Conservation (phyloP, 441 rosid genomes). For the Mallotus japonicus region DNA sequence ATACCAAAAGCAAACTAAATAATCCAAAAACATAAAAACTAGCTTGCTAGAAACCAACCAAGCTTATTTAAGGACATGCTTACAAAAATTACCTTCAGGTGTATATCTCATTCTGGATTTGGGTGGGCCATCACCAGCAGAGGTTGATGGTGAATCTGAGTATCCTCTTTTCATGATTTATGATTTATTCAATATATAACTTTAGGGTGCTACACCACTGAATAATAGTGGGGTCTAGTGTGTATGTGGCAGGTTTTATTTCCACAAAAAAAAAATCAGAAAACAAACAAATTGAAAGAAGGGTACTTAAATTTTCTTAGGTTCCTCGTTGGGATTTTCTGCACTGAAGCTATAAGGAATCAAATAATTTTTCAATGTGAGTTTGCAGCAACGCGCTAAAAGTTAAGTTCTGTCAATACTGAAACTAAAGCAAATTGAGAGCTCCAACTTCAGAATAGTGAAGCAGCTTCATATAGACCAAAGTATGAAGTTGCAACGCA, state of each 20-base stretch:
- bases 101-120: constrained; percentile 62
- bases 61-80: not conserved
- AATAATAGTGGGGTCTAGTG: too few relatives aligned
- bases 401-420: not conserved
- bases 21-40: not conserved
- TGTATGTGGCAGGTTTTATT: too few relatives aligned
- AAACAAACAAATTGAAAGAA: not conserved
- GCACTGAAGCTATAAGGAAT: not conserved
- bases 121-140: constrained; percentile 59
- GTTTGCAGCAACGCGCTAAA: not conserved
- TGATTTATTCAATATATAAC: too few relatives aligned
- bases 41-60: not conserved
- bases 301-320: not conserved
- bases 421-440: not conserved
- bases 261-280: not conserved
- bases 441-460: not conserved
- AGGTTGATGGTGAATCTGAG: constrained; percentile 60
- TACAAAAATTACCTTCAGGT: constrained; percentile 53
- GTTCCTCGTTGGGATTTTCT: not conserved
- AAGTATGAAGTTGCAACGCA: not conserved
- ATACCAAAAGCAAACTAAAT: constrained; percentile 17
- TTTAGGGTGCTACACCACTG: too few relatives aligned
- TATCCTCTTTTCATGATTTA: constrained; percentile 76
- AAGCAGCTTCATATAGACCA: not conserved
- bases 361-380: not conserved